Evolutionary conservation across 257 asterid genomes (phyloP).

Genomic region (Lycium ferocissimum): DNA sequence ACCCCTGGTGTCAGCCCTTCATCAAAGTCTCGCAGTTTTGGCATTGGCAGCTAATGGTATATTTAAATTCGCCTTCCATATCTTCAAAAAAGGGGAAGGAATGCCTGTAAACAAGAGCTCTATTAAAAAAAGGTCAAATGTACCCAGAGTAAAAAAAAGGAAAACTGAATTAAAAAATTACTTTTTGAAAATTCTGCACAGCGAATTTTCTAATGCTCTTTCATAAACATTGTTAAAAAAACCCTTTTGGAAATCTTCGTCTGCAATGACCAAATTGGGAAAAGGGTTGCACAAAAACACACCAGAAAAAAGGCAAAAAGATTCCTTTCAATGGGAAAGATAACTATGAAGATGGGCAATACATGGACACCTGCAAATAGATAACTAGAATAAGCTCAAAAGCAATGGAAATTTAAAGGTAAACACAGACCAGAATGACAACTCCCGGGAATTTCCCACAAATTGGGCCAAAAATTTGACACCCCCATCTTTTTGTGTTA

Average conservation of each 20-base stretch:
- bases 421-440: background rate
- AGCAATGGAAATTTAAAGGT: background rate
- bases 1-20: slow-evolving; percentile 90
- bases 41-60: slow-evolving; percentile 80
- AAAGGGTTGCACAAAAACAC: slow-evolving; percentile 95
- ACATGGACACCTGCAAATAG: background rate
- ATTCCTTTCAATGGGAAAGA: slow-evolving; percentile 64
- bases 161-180: slow-evolving; percentile 39
- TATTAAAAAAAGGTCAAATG: slow-evolving; percentile 28
- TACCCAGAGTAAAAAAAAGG: slow-evolving; percentile 29
- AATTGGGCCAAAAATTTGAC: background rate
- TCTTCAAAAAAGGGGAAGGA: slow-evolving; percentile 89
- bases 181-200: slow-evolving; percentile 82
- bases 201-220: slow-evolving; percentile 83
- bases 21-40: slow-evolving; percentile 90
- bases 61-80: slow-evolving; percentile 81
- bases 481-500: background rate
- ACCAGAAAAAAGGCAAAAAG: slow-evolving; percentile 88
- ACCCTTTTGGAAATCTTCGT: slow-evolving; percentile 96
- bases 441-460: background rate
- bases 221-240: slow-evolving; percentile 86
- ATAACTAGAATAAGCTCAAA: background rate
- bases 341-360: slow-evolving; percentile 29
- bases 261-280: slow-evolving; percentile 86
- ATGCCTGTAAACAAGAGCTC: slow-evolving; percentile 60